Evolutionary conservation across 148 eudicot species (phyloP), one percentile per base, ranked within the genome.

Genomic region (Linanthus parryae): DNA sequence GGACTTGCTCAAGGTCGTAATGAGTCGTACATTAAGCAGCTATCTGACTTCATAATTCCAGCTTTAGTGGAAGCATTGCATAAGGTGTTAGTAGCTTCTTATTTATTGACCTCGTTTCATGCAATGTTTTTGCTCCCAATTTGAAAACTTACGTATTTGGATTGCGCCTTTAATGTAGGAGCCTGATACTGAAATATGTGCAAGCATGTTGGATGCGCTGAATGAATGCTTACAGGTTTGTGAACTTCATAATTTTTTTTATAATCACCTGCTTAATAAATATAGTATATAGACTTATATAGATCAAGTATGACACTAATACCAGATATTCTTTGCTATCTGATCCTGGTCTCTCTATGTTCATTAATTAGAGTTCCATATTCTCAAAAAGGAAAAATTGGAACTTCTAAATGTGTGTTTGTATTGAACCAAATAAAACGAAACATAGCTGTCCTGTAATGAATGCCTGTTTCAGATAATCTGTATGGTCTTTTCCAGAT

Each of bases 101-200:
- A 7, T 6, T 35, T 9, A 21, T 17, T 19, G 9, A 24, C 23
- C n/a, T 27, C 40, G 21, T 3, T 18, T 25, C 11, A n/a, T 27
- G 27, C 25, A 41, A 40, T 28, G 22, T 36, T 17, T 2, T 54
- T 14, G 17, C 29, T 44, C 37, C 31, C 4, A 15, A 10, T 55
- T 48, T 28, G 12, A 21, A 18, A n/a, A 48, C 12, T 48, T 7
- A 37, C 19, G 14, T 59, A 14, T 24, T 53, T 55, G 14, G 38
- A 40, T 27, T 23, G 17, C 47, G 8, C n/a, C 42, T 63, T n/a
- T 25, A 13, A 38, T 65, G 66, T 84, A 92, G 98, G 98, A 92
- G 70, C 98, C 98, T 69, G 98, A 92, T 75, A 72, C 81, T 10
- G 98, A 92, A 76, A 92, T 92, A 64, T 81, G 81, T 72, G 87